Conservation (phyloP, 2,329 filamentous ascomycete species). For the Clonostachys byssicola region DNA sequence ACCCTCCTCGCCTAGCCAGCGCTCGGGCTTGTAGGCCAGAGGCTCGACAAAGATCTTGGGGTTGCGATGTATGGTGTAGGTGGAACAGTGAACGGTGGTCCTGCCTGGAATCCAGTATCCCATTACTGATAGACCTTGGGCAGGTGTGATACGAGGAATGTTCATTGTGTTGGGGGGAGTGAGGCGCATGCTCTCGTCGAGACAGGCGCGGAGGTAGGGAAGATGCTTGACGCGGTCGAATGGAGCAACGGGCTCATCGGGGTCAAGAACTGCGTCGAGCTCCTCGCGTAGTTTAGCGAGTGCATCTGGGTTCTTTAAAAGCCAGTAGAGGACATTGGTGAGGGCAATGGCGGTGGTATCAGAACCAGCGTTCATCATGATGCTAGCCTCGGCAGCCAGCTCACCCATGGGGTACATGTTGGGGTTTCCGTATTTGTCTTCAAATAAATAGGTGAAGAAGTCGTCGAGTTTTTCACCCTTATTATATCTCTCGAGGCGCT, state of each 20-base stretch:
- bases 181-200: conserved; percentile 40
- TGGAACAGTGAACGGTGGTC: conserved; percentile 19
- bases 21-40: conserved; percentile 14
- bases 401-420: conserved; percentile 50
- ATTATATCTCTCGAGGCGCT: conserved; percentile 30
- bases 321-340: conserved; percentile 45
- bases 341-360: conserved; percentile 45
- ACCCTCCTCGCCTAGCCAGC: conserved; percentile 11
- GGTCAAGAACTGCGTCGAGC: conserved; percentile 35
- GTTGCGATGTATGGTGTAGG: conserved; percentile 4
- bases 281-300: conserved; percentile 36
- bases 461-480: conserved; percentile 52
- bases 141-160: conserved; percentile 16
- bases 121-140: conserved; percentile 19
- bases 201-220: conserved; percentile 45
- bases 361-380: conserved; percentile 47
- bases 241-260: conserved; percentile 34
- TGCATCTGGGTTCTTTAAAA: conserved; percentile 38
- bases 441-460: conserved; percentile 54
- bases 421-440: conserved; percentile 31
- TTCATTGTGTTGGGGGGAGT: conserved; percentile 17
- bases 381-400: conserved; percentile 49
- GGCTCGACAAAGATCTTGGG: conserved; percentile 13
- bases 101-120: conserved; percentile 26
- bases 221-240: conserved; percentile 46